Base-by-base conservation (phyloP, 1,139 yeast genomes). In the Zygosaccharomyces pseudobailii region DNA sequence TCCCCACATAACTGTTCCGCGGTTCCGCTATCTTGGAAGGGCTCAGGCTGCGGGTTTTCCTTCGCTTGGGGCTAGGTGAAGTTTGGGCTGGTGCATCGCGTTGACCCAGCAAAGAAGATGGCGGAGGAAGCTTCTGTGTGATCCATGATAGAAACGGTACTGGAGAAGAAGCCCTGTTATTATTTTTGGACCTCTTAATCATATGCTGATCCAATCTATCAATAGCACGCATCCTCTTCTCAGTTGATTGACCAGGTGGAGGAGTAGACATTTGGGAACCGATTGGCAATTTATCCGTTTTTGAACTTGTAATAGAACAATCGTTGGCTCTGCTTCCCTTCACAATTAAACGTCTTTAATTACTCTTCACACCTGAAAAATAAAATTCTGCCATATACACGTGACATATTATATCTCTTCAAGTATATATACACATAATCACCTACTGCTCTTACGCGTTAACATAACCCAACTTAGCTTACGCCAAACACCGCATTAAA, bases 1-100 rank as follows among this genome's bases (percentile, higher is more conserved):
- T 38, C 30, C 32, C 32, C n/a, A 13, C 9, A 6, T 10, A 19
- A 1, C 34, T 34, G 13, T 27, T 4, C 27, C 9, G 19, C 23
- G 41, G 33, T 6, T 27, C 41, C 32, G 10, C 4, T 6, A 20
- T 28, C 8, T 32, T 38, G 1, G 17, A n/a, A 20, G 41, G 41
- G 9, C 41, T 38, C 33, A 28, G 17, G 25, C 27, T 33, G n/a
- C 35, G 28, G 21, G 36, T 5, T 41, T 51, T 56, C 23, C 57
- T 43, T 40, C 58, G 50, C 39, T 56, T 59, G 21, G 58, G 56
- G n/a, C 59, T 59, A 9, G 63, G 62, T 19, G 61, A 57, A n/a
- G 39, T 36, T 5, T 42, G 40, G 20, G 22, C 22, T 19, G 23
- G 22, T 21, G 37, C 36, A 10, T 43, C 39, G 6, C 9, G 23